phyloP scores from a whole-genome alignment of 1,284 basidiomycete genomes.

The Sanghuangporus weigelae region DNA sequence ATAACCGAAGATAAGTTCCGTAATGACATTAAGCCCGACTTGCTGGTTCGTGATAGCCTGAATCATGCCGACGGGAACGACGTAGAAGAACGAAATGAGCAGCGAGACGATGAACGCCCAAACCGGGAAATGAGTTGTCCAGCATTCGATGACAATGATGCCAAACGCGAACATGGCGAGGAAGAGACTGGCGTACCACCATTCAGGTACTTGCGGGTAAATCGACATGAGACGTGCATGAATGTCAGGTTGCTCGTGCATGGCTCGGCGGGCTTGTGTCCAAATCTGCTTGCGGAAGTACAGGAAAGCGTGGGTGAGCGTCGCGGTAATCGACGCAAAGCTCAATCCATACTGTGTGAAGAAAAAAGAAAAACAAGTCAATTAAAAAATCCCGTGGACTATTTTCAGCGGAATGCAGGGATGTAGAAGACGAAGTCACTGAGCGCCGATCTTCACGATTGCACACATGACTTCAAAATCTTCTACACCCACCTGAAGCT shows the following conservation, averaged over 20 bases:
- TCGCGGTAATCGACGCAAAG: constrained; percentile 24
- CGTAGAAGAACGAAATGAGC: constrained; percentile 30
- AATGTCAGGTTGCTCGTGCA: constrained; percentile 23
- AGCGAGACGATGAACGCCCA: constrained; percentile 34
- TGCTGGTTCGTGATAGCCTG: constrained; percentile 33
- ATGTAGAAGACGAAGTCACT: too few relatives aligned
- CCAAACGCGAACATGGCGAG: constrained; percentile 18
- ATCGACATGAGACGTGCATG: constrained; percentile 25
- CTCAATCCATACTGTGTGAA: constrained; percentile 15
- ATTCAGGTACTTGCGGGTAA: constrained; percentile 24
- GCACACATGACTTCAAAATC: not conserved
- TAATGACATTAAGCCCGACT: constrained; percentile 30
- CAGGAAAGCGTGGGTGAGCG: constrained; percentile 29
- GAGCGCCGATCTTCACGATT: too few relatives aligned
- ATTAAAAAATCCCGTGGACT: constrained; percentile 19
- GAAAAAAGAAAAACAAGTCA: not conserved
- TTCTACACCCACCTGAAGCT: constrained; percentile 32
- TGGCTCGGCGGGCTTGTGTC: constrained; percentile 25
- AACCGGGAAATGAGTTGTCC: constrained; percentile 30
- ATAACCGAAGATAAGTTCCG: constrained; percentile 31
- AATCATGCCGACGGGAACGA: constrained; percentile 35
- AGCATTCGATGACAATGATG: constrained; percentile 15
- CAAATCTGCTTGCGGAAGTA: constrained; percentile 33
- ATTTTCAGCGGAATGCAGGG: too few relatives aligned
- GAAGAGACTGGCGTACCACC: constrained; percentile 21